phyloP scores from a whole-genome alignment of 106 monocot species.

The Acorus calamus region DNA sequence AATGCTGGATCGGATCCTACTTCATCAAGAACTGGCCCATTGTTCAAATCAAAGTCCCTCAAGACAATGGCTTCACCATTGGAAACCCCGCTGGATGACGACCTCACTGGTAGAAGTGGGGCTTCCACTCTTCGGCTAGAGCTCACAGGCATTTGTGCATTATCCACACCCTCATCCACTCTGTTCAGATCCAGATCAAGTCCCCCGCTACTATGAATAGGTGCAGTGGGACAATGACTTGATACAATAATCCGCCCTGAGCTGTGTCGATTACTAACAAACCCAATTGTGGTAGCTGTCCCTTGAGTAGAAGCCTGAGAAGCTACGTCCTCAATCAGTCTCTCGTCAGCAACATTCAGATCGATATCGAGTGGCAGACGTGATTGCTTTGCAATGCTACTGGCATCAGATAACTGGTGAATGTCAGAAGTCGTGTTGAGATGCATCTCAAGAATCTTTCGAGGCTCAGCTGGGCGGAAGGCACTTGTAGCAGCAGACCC shows the following conservation, averaged over 20 bases:
- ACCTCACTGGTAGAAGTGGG: slow-evolving; percentile 15
- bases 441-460: slow-evolving; percentile 47
- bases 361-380: slow-evolving; percentile 46
- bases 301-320: slow-evolving; percentile 25
- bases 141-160: slow-evolving; percentile 22
- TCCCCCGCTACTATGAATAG: slow-evolving; percentile 16
- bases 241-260: no score
- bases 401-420: slow-evolving; percentile 11
- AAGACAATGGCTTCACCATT: slow-evolving; percentile 20
- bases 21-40: slow-evolving; percentile 48
- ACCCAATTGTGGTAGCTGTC: slow-evolving; percentile 16
- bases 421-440: slow-evolving; percentile 26
- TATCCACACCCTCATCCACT: slow-evolving; percentile 39
- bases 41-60: slow-evolving; percentile 60
- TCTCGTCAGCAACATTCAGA: slow-evolving; percentile 67
- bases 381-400: slow-evolving; percentile 10
- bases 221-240: neutral
- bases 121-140: slow-evolving; percentile 14
- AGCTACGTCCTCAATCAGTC: slow-evolving; percentile 40
- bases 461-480: slow-evolving; percentile 72
- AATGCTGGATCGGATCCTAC: slow-evolving; percentile 14
- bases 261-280: slow-evolving; percentile 14
- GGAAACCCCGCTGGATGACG: slow-evolving; percentile 15
- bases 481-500: slow-evolving; percentile 83
- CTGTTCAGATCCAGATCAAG: slow-evolving; percentile 62